Percentiles rank a stretch among this genome's conserved stretches.
phyloP scores from a whole-genome alignment of 2,329 filamentous ascomycete genomes.

The Penicillium sp. region DNA sequence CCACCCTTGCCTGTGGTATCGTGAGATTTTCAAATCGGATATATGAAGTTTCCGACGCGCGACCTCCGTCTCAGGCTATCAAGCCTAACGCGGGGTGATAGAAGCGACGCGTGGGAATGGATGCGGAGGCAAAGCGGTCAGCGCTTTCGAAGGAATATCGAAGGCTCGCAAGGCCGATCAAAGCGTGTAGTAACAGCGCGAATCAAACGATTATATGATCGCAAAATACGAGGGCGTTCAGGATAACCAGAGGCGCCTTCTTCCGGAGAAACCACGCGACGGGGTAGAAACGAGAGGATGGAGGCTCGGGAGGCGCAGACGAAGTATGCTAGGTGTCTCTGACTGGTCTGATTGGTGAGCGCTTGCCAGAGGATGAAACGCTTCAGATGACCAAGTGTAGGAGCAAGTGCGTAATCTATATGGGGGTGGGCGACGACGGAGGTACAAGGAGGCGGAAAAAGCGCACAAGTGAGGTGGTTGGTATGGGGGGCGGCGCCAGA shows the following conservation, averaged over 20 bases:
- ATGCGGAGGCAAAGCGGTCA: conserved; percentile 17
- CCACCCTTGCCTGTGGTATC: conserved; percentile 33
- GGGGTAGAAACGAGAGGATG: conserved; percentile 10
- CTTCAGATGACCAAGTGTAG: conserved; percentile 2
- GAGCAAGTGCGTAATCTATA: conserved; percentile 12
- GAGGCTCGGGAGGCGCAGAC: conserved; percentile 14
- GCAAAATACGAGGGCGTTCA: background rate
- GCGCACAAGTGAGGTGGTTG: conserved; percentile 19
- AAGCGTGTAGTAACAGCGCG: conserved; percentile 9
- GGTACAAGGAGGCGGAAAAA: conserved; percentile 24
- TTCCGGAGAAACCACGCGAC: conserved; percentile 19
- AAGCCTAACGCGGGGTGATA: conserved; percentile 27
- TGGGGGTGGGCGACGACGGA: conserved; percentile 20
- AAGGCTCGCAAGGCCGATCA: background rate
- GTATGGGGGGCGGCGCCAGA: conserved; percentile 14
- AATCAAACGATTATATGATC: conserved; percentile 2
- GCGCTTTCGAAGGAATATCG: conserved; percentile 7
- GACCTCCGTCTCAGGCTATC: conserved; percentile 31
- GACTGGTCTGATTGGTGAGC: conserved; percentile 8
- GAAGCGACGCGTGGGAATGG: conserved; percentile 14
- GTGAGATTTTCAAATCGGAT: conserved; percentile 27
- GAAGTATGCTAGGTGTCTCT: conserved; percentile 3
- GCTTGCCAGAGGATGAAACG: conserved; percentile 7
- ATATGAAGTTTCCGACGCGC: conserved; percentile 24
- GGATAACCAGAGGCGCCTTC: conserved; percentile 7